Percentiles rank a stretch among this genome's conserved stretches.
phyloP scores from a whole-genome alignment of 23 red algal genomes.

The Gracilaria caudata region DNA sequence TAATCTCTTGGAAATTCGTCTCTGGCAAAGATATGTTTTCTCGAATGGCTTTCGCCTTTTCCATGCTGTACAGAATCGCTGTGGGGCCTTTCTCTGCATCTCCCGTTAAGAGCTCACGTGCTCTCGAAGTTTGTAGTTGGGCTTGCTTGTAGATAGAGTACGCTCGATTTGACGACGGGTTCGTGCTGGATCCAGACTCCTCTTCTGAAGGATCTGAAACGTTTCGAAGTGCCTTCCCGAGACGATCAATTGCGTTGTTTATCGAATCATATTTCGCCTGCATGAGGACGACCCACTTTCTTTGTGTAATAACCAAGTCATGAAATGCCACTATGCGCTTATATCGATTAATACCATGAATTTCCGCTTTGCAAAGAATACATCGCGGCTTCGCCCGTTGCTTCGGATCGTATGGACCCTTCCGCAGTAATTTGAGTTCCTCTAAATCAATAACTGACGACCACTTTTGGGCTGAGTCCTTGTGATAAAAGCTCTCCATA shows the following conservation, averaged over 20 bases:
- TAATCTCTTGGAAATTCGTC: background rate
- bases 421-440: background rate
- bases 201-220: background rate
- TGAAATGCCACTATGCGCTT: background rate
- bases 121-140: background rate
- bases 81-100: background rate
- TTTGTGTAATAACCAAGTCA: background rate
- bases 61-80: background rate
- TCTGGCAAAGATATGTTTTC: background rate
- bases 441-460: background rate
- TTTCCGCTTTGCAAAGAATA: background rate
- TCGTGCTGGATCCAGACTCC: background rate
- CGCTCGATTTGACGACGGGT: background rate
- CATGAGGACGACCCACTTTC: background rate
- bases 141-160: background rate
- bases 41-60: background rate
- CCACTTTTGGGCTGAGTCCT: background rate
- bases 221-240: background rate
- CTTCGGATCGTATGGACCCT: conserved; percentile 3
- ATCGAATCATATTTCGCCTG: background rate
- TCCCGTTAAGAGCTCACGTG: background rate
- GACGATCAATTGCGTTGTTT: background rate
- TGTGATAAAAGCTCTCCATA: conserved; percentile 9
- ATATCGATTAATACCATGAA: conserved; percentile 20
- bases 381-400: background rate